Base-by-base conservation (phyloP, 352 stramenopile genomes). In the Pythium volutum region DNA sequence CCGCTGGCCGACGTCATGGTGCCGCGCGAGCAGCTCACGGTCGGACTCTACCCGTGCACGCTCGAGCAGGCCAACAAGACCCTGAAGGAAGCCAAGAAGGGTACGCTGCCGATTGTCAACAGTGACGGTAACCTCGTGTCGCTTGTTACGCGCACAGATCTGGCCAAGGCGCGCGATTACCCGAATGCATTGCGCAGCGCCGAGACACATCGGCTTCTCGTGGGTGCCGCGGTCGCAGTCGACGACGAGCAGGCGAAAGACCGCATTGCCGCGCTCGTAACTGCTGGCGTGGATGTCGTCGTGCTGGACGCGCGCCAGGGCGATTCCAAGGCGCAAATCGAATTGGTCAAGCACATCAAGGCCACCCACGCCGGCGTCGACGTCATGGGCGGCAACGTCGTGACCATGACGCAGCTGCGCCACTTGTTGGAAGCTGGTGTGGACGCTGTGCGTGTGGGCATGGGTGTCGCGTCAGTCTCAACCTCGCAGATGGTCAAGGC, bases 401-500 rank as follows among this genome's bases (percentile, higher is more conserved):
- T 99, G 16, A 99, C 97, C 25, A 91, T 89, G 47, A 82, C 80
- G 33, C 97, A 99, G 83, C 88, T 97, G 18, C 82, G 91, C 59
- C 89, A 98, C 71, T 76, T 99, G 56, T 98, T 99, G 53, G 77
- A 98, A 59, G 97, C 97, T 14, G 97, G 97, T 38, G 97, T 98
- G n/a, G 97, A 99, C 74, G 96, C 95, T 45, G 85, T 99, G 47
- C 90, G 97, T 25, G 96, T 99, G 7, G 97, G 97, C 57, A 99
- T 99, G 97, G 97, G 97, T 62, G 97, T 98, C 14, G 97, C 96
- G 38, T 99, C 93, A 15, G 98, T 99, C 60, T 99, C 97, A 67
- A 99, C 97, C 18, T 99, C 97, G 38, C 97, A 99, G 79, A 97
- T 99, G 80, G 87, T 99, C 46, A 98, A 97, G 76, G 97, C 97